A percentile compares a stretch with the other conserved stretches of the same genome.
phyloP scores from a whole-genome alignment of 768 basidiomycete genomes.

The Tricholoma saponaceum region DNA sequence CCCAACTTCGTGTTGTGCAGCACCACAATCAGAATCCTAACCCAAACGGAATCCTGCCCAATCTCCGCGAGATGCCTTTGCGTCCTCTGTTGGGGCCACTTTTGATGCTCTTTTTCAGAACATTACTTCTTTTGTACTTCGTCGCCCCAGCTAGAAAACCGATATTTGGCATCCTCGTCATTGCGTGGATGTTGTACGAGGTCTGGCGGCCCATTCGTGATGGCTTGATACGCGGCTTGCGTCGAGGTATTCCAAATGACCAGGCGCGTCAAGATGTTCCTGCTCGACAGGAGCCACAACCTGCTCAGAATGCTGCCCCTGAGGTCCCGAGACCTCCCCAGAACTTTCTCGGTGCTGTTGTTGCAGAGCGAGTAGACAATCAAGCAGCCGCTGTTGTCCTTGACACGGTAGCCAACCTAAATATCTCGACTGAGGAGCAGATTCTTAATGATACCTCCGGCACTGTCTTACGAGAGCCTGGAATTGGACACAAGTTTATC shows the following conservation, averaged over 20 bases:
- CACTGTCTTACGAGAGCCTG: slow-evolving; percentile 37
- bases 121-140: slow-evolving; percentile 67
- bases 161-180: slow-evolving; percentile 59
- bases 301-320: slow-evolving; percentile 10
- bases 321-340: slow-evolving; percentile 16
- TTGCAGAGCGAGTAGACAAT: slow-evolving; percentile 20
- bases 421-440: slow-evolving; percentile 53
- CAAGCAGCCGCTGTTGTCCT: slow-evolving; percentile 33
- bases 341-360: slow-evolving; percentile 13
- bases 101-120: slow-evolving; percentile 64
- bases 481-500: slow-evolving; percentile 42
- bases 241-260: slow-evolving; percentile 29
- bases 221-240: slow-evolving; percentile 33
- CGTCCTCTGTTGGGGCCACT: slow-evolving; percentile 67
- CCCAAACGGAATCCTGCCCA: slow-evolving; percentile 30
- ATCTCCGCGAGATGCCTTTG: slow-evolving; percentile 56
- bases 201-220: slow-evolving; percentile 67
- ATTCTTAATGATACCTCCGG: slow-evolving; percentile 33
- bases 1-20: slow-evolving; percentile 38
- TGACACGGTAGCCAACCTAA: slow-evolving; percentile 52
- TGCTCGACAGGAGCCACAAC: slow-evolving; percentile 10
- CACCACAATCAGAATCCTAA: slow-evolving; percentile 28
- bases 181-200: slow-evolving; percentile 72
- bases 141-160: slow-evolving; percentile 74
- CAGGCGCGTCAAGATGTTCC: slow-evolving; percentile 12